Base-by-base conservation (phyloP, 768 basidiomycete species). In the Cyclocybe aegerita region DNA sequence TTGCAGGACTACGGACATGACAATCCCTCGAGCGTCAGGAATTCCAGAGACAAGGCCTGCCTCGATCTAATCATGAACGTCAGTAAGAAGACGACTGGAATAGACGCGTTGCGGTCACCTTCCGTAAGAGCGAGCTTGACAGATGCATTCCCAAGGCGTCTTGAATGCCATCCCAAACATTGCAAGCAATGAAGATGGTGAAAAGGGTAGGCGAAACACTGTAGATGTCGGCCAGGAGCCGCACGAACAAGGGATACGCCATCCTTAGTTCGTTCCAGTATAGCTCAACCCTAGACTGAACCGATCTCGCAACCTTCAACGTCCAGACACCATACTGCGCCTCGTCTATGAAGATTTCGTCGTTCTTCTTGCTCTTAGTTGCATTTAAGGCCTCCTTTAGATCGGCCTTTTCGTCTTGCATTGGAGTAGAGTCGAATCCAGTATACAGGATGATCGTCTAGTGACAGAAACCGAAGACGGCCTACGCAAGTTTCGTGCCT, bases 41-140 rank as follows among this genome's bases (percentile, higher is more conserved):
- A 52, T 46, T n/a, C 62, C 62, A 29, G 53, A 43, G 9, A 46
- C 53, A 29, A 64, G 30, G 11, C 60, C 57, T 10, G 17, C 36
- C 49, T 64, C 66, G 23, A 64, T 61, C 66, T 64, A 30, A 46
- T 29, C 35, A 39, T 33, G 32, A 31, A 45, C 12, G 6, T 14
- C 2, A 23, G 29, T 12, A 33, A 12, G 16, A 38, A 23, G 16
- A 16, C 4, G 9, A 9, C 14, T 7, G 15, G 12, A 44, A 4
- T n/a, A 16, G 33, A 30, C 17, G 10, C 8, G 14, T 9, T 15
- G 38, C 60, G 23, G 5, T 23, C 41, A 56, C 54, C 6, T 39
- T 46, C 39, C 33, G 29, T 30, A 56, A 37, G 4, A 56, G 44
- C 9, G 32, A 36, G 17, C 50, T 56, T 4, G 54, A 56, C 4